phyloP scores from a whole-genome alignment of 164 flowering plant genomes.

The Vitis amurensis region DNA sequence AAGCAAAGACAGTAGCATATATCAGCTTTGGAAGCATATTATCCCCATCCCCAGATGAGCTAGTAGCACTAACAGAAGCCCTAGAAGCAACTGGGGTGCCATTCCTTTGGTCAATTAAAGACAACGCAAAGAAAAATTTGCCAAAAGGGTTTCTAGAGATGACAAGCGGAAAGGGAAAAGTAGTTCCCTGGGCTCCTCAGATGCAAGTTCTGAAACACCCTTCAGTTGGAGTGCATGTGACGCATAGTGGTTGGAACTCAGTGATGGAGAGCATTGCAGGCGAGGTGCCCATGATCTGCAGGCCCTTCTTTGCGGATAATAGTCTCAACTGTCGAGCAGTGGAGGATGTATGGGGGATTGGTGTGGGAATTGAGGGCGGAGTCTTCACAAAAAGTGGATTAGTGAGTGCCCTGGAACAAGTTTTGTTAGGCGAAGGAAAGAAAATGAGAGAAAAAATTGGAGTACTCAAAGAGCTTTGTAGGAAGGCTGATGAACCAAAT shows the following conservation, averaged over 20 bases:
- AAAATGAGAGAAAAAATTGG: conserved; percentile 8
- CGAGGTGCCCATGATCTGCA: conserved; percentile 36
- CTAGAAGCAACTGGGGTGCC: conserved; percentile 10
- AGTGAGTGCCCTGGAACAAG: conserved; percentile 8
- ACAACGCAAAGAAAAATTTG: not conserved
- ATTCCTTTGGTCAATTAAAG: conserved; percentile 29
- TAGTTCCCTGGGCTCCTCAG: conserved; percentile 33
- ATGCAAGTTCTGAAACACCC: conserved; percentile 19
- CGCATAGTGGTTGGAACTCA: conserved; percentile 55
- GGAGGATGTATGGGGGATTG: conserved; percentile 25
- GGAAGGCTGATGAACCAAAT: conserved; percentile 7
- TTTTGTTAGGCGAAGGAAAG: conserved; percentile 16
- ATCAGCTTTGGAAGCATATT: conserved; percentile 13
- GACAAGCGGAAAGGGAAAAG: conserved; percentile 17
- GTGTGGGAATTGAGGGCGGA: conserved; percentile 19
- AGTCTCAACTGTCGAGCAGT: conserved; percentile 9
- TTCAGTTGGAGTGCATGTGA: conserved; percentile 32
- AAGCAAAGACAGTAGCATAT: conserved; percentile 17
- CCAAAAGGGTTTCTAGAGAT: conserved; percentile 28
- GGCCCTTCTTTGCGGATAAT: conserved; percentile 30
- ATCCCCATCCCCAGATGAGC: conserved; percentile 3
- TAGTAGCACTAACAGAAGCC: conserved; percentile 21
- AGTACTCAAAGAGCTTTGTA: conserved; percentile 9
- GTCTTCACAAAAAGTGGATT: conserved; percentile 16
- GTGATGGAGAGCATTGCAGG: conserved; percentile 33